phyloP scores from a whole-genome alignment of 2,329 filamentous ascomycete genomes.

The Fusarium annulatum region DNA sequence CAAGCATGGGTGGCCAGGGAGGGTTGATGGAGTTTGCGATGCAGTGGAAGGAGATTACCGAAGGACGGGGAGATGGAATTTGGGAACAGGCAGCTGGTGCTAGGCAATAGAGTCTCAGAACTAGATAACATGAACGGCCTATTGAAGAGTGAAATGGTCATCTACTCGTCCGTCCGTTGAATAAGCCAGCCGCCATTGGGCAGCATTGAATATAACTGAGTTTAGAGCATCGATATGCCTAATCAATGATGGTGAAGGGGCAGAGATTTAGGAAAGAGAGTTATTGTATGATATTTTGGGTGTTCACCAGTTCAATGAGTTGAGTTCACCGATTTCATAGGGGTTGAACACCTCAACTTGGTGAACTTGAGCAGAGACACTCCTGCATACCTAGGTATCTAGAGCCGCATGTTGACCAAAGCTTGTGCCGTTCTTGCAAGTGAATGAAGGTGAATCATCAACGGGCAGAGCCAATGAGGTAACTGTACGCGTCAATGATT shows the following conservation, averaged over 20 bases:
- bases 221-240: background rate
- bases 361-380: background rate
- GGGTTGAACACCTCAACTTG: background rate
- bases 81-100: constrained; percentile 50
- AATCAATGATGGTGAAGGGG: background rate
- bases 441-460: background rate
- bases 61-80: constrained; percentile 54
- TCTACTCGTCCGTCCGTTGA: background rate
- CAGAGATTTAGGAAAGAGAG: background rate
- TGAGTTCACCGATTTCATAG: background rate
- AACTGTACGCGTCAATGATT: background rate
- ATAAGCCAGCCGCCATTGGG: background rate
- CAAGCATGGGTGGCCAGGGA: constrained; percentile 74
- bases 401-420: background rate
- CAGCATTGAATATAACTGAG: background rate
- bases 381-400: too few species aligned
- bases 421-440: background rate
- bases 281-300: background rate
- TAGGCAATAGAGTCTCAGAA: constrained; percentile 5
- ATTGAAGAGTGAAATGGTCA: background rate
- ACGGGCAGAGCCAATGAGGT: background rate
- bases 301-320: background rate
- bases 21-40: constrained; percentile 84
- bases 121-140: background rate
- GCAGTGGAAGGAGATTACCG: constrained; percentile 74